Base-by-base conservation (phyloP, 1,139 yeast species). In the Suhomyces chickasaworum region DNA sequence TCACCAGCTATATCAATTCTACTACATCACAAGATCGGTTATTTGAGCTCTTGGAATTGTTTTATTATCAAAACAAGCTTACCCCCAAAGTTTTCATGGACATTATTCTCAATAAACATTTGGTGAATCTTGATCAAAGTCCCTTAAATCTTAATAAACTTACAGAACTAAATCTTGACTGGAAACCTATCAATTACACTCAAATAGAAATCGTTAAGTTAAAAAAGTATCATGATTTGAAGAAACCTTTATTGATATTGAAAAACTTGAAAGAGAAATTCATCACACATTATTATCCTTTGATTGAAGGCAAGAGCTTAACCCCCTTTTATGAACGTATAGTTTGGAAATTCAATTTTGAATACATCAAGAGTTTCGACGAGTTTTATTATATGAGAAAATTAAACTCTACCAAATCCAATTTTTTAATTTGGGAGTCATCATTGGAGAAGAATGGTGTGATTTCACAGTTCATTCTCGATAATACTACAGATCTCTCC, bases 371-470 rank as follows among this genome's bases (percentile, higher is more conserved):
- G 43, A 55, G 56, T 33, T 53, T 56, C 35, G 59, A 62, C 29
- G 73, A 68, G 48, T 29, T 50, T 7, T 51, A 62, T 44, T 66
- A 59, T 41, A 65, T 74, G 8, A 48, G 53, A 18, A 38, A 44
- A 10, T 50, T 73, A 29, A 45, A 59, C 39, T 56, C 56, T 17
- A 29, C 68, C 22, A 64, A 60, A 41, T 59, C 68, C n/a, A 58
- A 69, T n/a, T 61, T 69, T 39, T 54, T 72, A 41, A 73, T 74
- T 8, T 74, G 77, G 77, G 78, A 74, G 50, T 61, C 75, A 3
- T 59, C 72, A 2, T 44, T 56, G 1, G 48, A 49, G 10, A 53
- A 55, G 12, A 54, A 55, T 36, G 17, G 39, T 12, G 41, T 39
- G 2, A 53, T 69, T 12, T 47, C 64, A 10, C 32, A 50, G 15